Percentiles rank a stretch among this genome's conserved stretches.
phyloP scores from a whole-genome alignment of 148 eudicot species.

The Agrostemma githago region DNA sequence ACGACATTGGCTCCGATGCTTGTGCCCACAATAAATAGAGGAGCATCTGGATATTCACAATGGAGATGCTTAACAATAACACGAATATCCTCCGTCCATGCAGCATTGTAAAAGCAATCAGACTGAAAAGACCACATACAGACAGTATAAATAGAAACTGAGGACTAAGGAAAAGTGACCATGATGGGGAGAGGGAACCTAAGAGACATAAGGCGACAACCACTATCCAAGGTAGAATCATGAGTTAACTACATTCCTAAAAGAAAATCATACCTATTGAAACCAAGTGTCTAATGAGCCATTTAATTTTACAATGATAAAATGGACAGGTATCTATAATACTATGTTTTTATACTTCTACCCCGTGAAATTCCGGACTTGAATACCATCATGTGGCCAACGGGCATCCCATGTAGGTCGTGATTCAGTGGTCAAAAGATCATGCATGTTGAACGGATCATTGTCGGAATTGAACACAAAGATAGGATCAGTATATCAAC shows the following conservation, averaged over 20 bases:
- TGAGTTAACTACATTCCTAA: background rate
- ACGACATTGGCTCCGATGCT: conserved; percentile 92
- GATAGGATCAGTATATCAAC: background rate
- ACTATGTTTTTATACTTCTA: too few species aligned
- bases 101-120: conserved; percentile 93
- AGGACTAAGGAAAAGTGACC: background rate
- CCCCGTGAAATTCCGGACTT: conserved; percentile 10
- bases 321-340: background rate
- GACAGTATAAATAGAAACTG: background rate
- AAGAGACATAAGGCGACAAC: background rate
- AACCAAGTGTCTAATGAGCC: background rate
- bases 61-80: conserved; percentile 62
- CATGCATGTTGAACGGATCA: background rate
- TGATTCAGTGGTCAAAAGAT: background rate
- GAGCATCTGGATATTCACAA: conserved; percentile 58
- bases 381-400: background rate
- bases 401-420: background rate
- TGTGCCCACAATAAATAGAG: conserved; percentile 70
- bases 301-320: background rate
- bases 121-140: conserved; percentile 42
- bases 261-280: background rate
- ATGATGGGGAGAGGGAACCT: background rate
- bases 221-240: background rate
- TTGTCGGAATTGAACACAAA: background rate
- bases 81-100: conserved; percentile 87